Evolutionary conservation across 2,329 filamentous ascomycete genomes (phyloP).

Genomic region (Cladosporium halotolerans): DNA sequence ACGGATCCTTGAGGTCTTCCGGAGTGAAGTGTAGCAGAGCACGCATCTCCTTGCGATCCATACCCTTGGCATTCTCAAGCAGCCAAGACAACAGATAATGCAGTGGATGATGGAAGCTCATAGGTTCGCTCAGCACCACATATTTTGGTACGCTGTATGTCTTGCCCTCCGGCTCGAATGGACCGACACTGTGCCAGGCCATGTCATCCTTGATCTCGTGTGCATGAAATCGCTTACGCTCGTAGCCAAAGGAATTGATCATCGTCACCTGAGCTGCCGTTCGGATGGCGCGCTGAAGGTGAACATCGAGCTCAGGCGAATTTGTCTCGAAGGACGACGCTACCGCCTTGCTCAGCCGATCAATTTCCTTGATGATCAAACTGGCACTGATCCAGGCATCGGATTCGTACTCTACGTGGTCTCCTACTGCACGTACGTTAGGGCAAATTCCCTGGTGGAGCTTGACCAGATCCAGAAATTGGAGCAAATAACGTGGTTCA

Average conservation of each 20-base stretch:
- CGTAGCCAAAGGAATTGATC: constrained; percentile 80
- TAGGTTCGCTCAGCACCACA: constrained; percentile 77
- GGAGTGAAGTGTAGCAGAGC: constrained; percentile 66
- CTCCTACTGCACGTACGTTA: constrained; percentile 82
- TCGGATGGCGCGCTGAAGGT: constrained; percentile 65
- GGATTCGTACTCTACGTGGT: constrained; percentile 96
- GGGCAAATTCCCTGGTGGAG: constrained; percentile 96
- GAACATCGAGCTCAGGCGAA: constrained; percentile 40
- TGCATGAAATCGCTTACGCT: constrained; percentile 75
- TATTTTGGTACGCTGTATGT: constrained; percentile 70
- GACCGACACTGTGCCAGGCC: constrained; percentile 73
- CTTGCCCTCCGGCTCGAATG: constrained; percentile 57
- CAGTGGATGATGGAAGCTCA: constrained; percentile 95
- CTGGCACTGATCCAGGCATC: constrained; percentile 98
- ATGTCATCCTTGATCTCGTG: constrained; percentile 84
- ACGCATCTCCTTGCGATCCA: constrained; percentile 61
- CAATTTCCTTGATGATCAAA: constrained; percentile 89
- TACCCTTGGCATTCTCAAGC: constrained; percentile 76
- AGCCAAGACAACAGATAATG: constrained; percentile 97
- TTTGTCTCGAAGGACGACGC: constrained; percentile 74
- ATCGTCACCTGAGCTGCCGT: constrained; percentile 78
- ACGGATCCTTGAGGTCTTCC: constrained; percentile 55
- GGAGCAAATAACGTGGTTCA: constrained; percentile 81
- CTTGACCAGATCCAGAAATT: constrained; percentile 93
- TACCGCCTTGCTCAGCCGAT: constrained; percentile 81